A percentile compares a stretch with the other conserved stretches of the same genome.
These are phyloP conservation scores for Chrysosporium keratinophilum DNA, from an alignment of 2,329 filamentous ascomycete genomes.

Conservation along the genomic window DNA sequence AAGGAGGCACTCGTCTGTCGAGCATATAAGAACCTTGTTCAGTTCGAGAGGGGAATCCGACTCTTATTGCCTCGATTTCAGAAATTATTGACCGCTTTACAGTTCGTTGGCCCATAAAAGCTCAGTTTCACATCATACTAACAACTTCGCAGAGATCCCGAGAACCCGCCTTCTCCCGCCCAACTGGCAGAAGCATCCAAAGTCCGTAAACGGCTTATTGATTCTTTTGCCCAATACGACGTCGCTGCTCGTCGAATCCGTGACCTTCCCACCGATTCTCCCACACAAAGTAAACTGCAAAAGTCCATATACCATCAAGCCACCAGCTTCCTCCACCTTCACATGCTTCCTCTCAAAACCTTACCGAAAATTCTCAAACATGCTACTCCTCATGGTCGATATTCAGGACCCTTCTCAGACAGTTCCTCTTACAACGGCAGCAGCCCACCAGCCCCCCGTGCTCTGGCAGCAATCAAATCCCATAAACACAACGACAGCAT, in stretches of 20 bases:
- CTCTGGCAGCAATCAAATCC: constrained; percentile 50
- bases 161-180: constrained; percentile 52
- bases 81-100: constrained; percentile 59
- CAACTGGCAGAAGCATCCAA: constrained; percentile 80
- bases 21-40: constrained; percentile 69
- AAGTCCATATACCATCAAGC: constrained; percentile 74
- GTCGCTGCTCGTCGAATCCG: constrained; percentile 68
- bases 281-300: constrained; percentile 64
- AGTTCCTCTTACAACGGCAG: constrained; percentile 20
- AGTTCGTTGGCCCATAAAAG: constrained; percentile 35
- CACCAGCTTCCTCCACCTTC: constrained; percentile 70
- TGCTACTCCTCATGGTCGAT: constrained; percentile 43
- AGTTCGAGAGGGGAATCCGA: constrained; percentile 80
- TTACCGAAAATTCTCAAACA: constrained; percentile 59
- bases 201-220: constrained; percentile 77
- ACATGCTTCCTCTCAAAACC: constrained; percentile 79
- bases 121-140: background rate
- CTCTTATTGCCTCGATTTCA: constrained; percentile 77
- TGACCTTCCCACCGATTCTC: constrained; percentile 62
- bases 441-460: constrained; percentile 25
- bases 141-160: constrained; percentile 42
- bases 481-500: constrained; percentile 36
- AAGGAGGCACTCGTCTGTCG: constrained; percentile 64
- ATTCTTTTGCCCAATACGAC: constrained; percentile 83
- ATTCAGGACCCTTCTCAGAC: constrained; percentile 21